phyloP scores from a whole-genome alignment of 176 grass and related monocot species.

The Elaeis guineensis region DNA sequence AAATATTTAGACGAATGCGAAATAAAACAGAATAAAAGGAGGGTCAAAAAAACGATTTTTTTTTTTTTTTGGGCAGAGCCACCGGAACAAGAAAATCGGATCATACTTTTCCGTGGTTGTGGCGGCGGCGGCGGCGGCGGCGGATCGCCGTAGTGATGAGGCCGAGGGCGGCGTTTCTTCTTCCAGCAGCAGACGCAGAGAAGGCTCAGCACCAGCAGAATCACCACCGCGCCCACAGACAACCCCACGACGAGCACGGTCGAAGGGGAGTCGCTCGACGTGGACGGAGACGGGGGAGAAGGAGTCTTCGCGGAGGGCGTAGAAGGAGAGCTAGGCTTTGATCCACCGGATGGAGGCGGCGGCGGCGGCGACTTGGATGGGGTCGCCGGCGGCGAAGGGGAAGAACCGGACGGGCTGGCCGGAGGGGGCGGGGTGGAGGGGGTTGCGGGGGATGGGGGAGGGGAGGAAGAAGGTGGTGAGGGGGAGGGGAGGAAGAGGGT shows the following conservation, averaged over 20 bases:
- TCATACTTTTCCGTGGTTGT: constrained; percentile 66
- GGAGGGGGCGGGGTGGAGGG: neutral
- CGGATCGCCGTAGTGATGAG: constrained; percentile 36
- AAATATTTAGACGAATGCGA: too few species aligned
- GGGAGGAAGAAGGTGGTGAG: neutral
- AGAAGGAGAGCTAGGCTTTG: neutral
- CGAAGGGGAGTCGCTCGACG: constrained; percentile 16
- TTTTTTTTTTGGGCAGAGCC: too few species aligned
- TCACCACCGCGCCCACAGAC: constrained; percentile 39
- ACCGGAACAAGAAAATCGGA: neutral
- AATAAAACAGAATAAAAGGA: too few species aligned
- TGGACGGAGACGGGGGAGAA: constrained; percentile 2
- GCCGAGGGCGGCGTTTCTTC: constrained; percentile 41
- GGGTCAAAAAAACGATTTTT: too few species aligned
- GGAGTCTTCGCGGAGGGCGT: neutral
- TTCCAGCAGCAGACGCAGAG: constrained; percentile 52
- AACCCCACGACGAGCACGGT: constrained; percentile 40
- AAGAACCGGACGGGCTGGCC: neutral
- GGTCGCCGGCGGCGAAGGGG: neutral
- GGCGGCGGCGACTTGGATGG: too few species aligned
- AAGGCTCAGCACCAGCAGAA: constrained; percentile 45
- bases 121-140: constrained; percentile 24
- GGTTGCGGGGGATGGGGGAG: too few species aligned
- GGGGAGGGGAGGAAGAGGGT: neutral
- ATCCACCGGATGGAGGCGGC: too few species aligned